Percentiles rank a stretch among this genome's conserved stretches.
These are phyloP conservation scores for Grammothele lineata DNA, from an alignment of 768 basidiomycete species.

Conservation along the genomic window DNA sequence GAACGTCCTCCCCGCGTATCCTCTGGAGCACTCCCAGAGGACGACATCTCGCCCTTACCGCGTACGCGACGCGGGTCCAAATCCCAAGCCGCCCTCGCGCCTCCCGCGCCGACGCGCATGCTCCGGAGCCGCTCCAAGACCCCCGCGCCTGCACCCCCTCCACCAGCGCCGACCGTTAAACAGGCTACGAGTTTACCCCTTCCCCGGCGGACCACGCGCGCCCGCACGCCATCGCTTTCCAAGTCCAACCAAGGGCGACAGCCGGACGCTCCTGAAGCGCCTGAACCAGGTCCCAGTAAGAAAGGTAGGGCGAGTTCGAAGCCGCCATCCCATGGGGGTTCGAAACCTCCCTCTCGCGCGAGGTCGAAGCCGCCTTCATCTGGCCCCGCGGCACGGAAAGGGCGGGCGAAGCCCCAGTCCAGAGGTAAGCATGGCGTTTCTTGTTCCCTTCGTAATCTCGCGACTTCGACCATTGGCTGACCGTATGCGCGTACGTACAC, in stretches of 20 bases:
- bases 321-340: not conserved
- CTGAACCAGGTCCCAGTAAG: too few relatives aligned
- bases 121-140: slow-evolving; percentile 7
- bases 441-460: too few relatives aligned
- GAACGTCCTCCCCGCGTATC: too few relatives aligned
- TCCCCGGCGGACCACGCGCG: too few relatives aligned
- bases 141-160: slow-evolving; percentile 2
- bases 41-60: not conserved
- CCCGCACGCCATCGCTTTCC: too few relatives aligned
- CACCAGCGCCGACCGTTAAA: not conserved
- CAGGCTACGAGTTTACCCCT: not conserved
- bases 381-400: not conserved
- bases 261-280: too few relatives aligned
- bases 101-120: not conserved
- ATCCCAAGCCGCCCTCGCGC: not conserved
- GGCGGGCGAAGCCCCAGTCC: not conserved
- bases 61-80: not conserved
- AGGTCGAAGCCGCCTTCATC: slow-evolving; percentile 5
- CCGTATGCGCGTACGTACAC: too few relatives aligned
- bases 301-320: slow-evolving; percentile 6
- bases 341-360: not conserved
- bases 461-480: too few relatives aligned
- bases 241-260: too few relatives aligned
- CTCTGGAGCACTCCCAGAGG: too few relatives aligned
- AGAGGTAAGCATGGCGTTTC: too few relatives aligned